A percentile compares a stretch with the other conserved stretches of the same genome.
These are phyloP conservation scores for Viridothelium virens DNA, from an alignment of 495 filamentous ascomycete genomes.

Conservation along the genomic window DNA sequence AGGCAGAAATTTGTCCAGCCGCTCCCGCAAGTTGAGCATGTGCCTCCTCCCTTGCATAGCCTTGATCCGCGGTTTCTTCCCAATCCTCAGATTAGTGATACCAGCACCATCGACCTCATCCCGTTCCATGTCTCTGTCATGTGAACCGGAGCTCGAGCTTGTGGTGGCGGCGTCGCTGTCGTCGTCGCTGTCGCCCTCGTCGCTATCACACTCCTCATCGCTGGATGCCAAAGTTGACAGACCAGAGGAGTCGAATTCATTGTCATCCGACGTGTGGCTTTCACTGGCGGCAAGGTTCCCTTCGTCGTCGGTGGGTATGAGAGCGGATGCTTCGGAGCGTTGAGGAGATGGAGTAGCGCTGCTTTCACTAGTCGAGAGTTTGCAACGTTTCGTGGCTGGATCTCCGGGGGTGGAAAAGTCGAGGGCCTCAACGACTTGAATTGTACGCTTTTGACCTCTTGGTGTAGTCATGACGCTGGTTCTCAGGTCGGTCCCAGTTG, in stretches of 20 bases:
- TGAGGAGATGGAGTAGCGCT: neutral
- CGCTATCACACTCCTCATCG: constrained; percentile 3
- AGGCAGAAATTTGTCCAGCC: constrained; percentile 15
- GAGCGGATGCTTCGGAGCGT: neutral
- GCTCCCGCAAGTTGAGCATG: constrained; percentile 2
- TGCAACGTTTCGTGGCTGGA: neutral
- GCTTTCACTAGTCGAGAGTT: constrained; percentile 2
- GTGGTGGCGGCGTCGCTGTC: constrained; percentile 5
- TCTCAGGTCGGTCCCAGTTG: neutral
- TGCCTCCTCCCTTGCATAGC: constrained; percentile 1
- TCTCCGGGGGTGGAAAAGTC: neutral
- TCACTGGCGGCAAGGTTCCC: neutral
- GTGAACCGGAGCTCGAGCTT: neutral
- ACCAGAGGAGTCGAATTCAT: neutral
- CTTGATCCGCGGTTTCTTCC: neutral
- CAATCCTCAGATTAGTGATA: neutral
- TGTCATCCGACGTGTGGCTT: neutral
- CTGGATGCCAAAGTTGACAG: constrained; percentile 1
- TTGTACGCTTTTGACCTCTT: neutral
- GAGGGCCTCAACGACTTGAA: neutral
- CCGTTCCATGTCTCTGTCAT: neutral
- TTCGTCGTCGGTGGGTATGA: constrained; percentile 8
- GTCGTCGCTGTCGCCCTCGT: neutral
- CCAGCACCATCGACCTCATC: constrained; percentile 5
- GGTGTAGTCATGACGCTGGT: neutral